phyloP scores from a whole-genome alignment of 2,329 filamentous ascomycete genomes.

The Pseudohalonectria lignicola region DNA sequence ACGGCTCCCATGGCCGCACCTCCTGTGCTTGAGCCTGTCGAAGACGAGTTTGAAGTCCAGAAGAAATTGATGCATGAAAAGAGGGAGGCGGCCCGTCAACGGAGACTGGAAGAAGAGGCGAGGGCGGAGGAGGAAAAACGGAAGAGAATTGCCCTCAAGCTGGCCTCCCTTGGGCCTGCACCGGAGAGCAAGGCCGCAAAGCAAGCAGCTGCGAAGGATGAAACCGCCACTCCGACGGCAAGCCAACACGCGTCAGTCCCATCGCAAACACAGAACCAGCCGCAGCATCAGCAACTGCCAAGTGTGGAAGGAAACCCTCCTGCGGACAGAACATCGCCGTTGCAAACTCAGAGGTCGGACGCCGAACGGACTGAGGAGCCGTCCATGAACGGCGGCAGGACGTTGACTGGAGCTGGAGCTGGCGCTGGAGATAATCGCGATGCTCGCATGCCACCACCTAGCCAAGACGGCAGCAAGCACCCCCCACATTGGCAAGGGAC shows the following conservation, averaged over 20 bases:
- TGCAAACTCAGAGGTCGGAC: not conserved
- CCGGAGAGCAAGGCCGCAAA: slow-evolving; percentile 49
- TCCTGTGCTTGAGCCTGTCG: slow-evolving; percentile 17
- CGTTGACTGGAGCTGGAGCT: too few species aligned
- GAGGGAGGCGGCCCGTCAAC: slow-evolving; percentile 57
- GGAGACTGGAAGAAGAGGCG: slow-evolving; percentile 56
- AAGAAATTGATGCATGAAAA: slow-evolving; percentile 65
- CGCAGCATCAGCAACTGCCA: not conserved
- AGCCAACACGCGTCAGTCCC: slow-evolving; percentile 13
- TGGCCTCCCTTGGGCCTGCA: slow-evolving; percentile 57
- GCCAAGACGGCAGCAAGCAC: slow-evolving; percentile 16
- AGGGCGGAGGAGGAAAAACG: slow-evolving; percentile 61
- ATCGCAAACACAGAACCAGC: not conserved
- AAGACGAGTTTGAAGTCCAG: slow-evolving; percentile 51
- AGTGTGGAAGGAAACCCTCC: not conserved
- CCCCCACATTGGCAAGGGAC: slow-evolving; percentile 25
- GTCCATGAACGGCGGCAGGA: not conserved
- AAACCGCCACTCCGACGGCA: slow-evolving; percentile 12
- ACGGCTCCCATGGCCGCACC: slow-evolving; percentile 2
- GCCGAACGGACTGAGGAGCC: not conserved
- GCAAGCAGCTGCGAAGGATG: slow-evolving; percentile 37
- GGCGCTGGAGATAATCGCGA: not conserved
- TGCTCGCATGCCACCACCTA: too few species aligned
- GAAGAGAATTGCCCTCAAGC: slow-evolving; percentile 61
- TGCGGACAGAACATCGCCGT: too few species aligned